Evolutionary conservation across 2,329 filamentous ascomycete species (phyloP).

Genomic region (Penicillium sp.): DNA sequence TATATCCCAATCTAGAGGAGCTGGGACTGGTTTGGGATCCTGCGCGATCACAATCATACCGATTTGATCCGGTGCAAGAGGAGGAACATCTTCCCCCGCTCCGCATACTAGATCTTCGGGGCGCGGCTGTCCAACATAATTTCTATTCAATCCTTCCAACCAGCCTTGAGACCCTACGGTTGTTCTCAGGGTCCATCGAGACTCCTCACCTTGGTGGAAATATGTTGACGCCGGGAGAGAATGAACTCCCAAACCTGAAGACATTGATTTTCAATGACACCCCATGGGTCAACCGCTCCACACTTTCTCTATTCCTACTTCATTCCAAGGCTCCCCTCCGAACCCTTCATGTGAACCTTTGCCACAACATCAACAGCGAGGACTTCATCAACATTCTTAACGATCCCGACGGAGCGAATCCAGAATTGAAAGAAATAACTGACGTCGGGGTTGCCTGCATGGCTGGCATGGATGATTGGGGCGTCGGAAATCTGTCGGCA

Average conservation of each 20-base stretch:
- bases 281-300: conserved; percentile 23
- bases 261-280: conserved; percentile 32
- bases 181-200: conserved; percentile 25
- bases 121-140: conserved; percentile 20
- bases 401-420: not conserved
- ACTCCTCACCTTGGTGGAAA: conserved; percentile 1
- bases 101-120: conserved; percentile 32
- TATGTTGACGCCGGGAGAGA: not conserved
- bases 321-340: conserved; percentile 24
- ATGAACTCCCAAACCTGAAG: conserved; percentile 26
- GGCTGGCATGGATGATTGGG: conserved; percentile 28
- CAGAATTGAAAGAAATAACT: conserved; percentile 23
- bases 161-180: conserved; percentile 31
- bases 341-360: conserved; percentile 31
- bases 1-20: conserved; percentile 35
- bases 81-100: conserved; percentile 21
- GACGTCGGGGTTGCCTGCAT: conserved; percentile 33
- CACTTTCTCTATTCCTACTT: conserved; percentile 18
- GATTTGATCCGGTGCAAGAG: conserved; percentile 14
- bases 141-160: conserved; percentile 26
- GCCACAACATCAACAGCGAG: conserved; percentile 21
- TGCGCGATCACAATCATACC: conserved; percentile 16
- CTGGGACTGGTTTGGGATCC: conserved; percentile 34
- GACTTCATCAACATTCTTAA: conserved; percentile 17
- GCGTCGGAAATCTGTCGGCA: conserved; percentile 19